phyloP scores from a whole-genome alignment of 148 eudicot species.

The Nyssa sinensis region DNA sequence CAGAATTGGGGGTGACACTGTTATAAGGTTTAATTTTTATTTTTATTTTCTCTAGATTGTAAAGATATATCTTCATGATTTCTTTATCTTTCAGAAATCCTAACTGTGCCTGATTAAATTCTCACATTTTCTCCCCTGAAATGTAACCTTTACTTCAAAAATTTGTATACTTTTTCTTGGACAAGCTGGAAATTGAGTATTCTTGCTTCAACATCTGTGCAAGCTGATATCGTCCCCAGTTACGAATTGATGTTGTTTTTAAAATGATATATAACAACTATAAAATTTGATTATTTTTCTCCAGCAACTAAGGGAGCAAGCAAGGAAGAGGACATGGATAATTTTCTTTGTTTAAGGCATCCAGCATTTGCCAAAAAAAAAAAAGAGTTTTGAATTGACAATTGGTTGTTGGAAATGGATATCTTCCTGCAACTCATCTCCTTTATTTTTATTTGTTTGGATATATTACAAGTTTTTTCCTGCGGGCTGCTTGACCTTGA shows the following conservation, averaged over 20 bases:
- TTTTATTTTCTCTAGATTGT: too few species aligned
- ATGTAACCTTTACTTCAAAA: background rate
- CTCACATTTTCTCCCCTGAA: background rate
- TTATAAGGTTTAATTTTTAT: constrained; percentile 50
- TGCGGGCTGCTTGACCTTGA: too few species aligned
- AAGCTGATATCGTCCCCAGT: background rate
- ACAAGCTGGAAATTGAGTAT: background rate
- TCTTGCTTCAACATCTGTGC: background rate
- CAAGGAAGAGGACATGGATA: too few species aligned
- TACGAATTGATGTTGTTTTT: background rate
- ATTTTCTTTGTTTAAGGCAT: background rate
- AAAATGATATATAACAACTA: background rate
- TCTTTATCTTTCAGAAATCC: constrained; percentile 4
- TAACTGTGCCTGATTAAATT: background rate
- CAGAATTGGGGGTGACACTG: constrained; percentile 89
- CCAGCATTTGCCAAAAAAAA: too few species aligned
- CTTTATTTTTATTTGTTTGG: too few species aligned
- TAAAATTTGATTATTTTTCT: too few species aligned
- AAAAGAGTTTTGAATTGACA: too few species aligned
- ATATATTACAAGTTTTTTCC: too few species aligned
- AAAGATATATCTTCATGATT: background rate
- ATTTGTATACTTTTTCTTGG: constrained; percentile 7
- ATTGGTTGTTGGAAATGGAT: too few species aligned
- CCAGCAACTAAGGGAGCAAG: too few species aligned
- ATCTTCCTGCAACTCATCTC: too few species aligned